Percentiles rank a stretch among this genome's conserved stretches.
Evolutionary conservation across 371 early-diverging fungal species (phyloP).

Genomic region (Mucor piriformis): DNA sequence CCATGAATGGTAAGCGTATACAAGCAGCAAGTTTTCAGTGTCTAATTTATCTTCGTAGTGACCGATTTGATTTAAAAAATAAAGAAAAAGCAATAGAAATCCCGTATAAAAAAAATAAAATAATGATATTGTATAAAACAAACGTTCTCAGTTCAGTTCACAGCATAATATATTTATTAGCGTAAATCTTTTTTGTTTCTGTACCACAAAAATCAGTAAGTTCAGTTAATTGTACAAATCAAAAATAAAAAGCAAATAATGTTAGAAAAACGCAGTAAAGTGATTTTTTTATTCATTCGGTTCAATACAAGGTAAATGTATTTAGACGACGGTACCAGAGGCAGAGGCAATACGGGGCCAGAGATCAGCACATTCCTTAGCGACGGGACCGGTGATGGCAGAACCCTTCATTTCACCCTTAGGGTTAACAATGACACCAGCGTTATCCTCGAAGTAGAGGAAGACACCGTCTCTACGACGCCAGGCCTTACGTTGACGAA

Average conservation of each 20-base stretch:
- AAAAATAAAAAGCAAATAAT: not conserved
- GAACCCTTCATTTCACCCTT: constrained; percentile 99
- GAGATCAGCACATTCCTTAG: constrained; percentile 99
- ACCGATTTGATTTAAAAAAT: constrained; percentile 25
- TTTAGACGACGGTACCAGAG: constrained; percentile 86
- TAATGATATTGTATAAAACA: not conserved
- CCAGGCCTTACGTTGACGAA: constrained; percentile 99
- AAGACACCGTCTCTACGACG: constrained; percentile 99
- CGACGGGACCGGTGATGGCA: constrained; percentile 99
- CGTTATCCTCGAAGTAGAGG: constrained; percentile 94
- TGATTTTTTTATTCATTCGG: constrained; percentile 2
- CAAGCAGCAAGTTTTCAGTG: not conserved
- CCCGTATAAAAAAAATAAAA: not conserved
- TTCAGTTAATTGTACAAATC: too few relatives aligned
- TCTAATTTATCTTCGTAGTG: constrained; percentile 3
- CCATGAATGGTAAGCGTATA: constrained; percentile 69
- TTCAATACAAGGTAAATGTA: not conserved
- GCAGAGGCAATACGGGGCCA: constrained; percentile 99
- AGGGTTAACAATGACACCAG: constrained; percentile 72
- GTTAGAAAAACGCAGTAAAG: not conserved
- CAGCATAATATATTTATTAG: too few relatives aligned
- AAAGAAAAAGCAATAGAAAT: not conserved
- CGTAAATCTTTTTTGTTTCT: too few relatives aligned
- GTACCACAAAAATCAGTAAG: too few relatives aligned
- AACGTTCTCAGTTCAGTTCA: too few relatives aligned